Conservation (phyloP, 768 basidiomycete genomes). For the Leccinum uliginosum region DNA sequence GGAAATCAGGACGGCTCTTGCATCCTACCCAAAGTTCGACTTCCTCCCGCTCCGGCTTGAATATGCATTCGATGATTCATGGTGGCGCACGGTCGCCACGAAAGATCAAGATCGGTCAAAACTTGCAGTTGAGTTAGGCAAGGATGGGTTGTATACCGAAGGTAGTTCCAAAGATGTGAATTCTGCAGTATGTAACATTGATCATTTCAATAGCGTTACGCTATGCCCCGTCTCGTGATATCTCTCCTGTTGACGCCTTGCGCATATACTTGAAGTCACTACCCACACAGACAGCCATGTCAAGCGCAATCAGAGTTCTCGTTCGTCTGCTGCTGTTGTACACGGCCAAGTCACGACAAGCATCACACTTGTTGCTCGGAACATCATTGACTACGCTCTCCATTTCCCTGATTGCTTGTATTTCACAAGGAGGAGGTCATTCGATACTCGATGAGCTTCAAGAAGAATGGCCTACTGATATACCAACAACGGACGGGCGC, state of each 20-base stretch:
- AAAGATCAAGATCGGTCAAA: constrained; percentile 17
- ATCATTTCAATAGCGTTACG: constrained; percentile 18
- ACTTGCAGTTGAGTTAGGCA: constrained; percentile 44
- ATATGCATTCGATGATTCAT: constrained; percentile 64
- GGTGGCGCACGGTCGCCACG: constrained; percentile 56
- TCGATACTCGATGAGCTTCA: constrained; percentile 61
- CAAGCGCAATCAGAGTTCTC: constrained; percentile 53
- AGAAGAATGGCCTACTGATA: constrained; percentile 59
- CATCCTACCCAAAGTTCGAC: constrained; percentile 47
- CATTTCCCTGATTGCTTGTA: constrained; percentile 65
- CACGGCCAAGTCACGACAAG: constrained; percentile 50
- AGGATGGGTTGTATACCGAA: constrained; percentile 45
- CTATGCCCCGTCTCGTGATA: constrained; percentile 6
- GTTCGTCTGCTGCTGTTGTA: constrained; percentile 67
- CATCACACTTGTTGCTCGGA: constrained; percentile 78
- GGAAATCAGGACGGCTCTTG: constrained; percentile 44
- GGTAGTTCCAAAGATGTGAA: constrained; percentile 10
- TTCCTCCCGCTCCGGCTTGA: constrained; percentile 65
- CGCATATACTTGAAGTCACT: constrained; percentile 57
- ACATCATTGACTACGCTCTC: constrained; percentile 78
- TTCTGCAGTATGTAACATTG: constrained; percentile 1
- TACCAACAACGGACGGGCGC: constrained; percentile 3
- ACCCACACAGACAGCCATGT: constrained; percentile 70
- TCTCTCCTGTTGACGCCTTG: constrained; percentile 31
- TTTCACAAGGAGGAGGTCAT: constrained; percentile 76